A percentile compares a stretch with the other conserved stretches of the same genome.
These are phyloP conservation scores for Talinum fruticosum DNA, from an alignment of 148 eudicot genomes.

Conservation along the genomic window DNA sequence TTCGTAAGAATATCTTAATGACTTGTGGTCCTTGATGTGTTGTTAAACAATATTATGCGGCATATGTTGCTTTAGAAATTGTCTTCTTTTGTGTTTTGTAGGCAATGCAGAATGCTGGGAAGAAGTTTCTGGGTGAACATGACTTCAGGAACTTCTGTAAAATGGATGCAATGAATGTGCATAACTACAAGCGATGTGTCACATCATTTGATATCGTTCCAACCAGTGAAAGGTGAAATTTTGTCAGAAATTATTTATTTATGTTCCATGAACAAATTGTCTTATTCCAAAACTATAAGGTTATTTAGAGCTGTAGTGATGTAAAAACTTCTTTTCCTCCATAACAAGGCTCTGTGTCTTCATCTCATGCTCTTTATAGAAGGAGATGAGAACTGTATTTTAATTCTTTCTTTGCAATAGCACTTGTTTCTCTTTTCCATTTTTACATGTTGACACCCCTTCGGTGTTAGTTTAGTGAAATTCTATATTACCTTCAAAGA, in stretches of 20 bases:
- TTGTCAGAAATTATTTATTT: neutral
- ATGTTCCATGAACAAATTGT: neutral
- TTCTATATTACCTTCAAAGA: neutral
- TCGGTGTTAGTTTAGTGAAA: neutral
- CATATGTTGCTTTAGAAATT: slow-evolving; percentile 5
- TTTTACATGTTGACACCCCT: neutral
- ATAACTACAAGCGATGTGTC: slow-evolving; percentile 65
- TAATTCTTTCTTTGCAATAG: neutral
- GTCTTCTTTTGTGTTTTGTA: slow-evolving; percentile 27
- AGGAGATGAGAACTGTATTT: neutral
- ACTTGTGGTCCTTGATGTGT: neutral
- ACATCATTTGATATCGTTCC: slow-evolving; percentile 52
- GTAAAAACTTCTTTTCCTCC: neutral
- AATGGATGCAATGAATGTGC: slow-evolving; percentile 95
- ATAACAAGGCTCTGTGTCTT: neutral
- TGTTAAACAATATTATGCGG: slow-evolving; percentile 3
- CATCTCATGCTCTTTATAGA: neutral
- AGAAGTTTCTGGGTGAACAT: slow-evolving; percentile 82
- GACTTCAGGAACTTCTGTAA: slow-evolving; percentile 97
- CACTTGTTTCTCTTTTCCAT: neutral
- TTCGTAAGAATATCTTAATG: slow-evolving; percentile 35
- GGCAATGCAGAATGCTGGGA: slow-evolving; percentile 87
- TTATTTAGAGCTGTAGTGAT: neutral
- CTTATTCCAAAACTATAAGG: neutral
- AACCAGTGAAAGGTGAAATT: slow-evolving; percentile 59